phyloP scores from a whole-genome alignment of 2,329 filamentous ascomycete species.

The Fusarium longipes region DNA sequence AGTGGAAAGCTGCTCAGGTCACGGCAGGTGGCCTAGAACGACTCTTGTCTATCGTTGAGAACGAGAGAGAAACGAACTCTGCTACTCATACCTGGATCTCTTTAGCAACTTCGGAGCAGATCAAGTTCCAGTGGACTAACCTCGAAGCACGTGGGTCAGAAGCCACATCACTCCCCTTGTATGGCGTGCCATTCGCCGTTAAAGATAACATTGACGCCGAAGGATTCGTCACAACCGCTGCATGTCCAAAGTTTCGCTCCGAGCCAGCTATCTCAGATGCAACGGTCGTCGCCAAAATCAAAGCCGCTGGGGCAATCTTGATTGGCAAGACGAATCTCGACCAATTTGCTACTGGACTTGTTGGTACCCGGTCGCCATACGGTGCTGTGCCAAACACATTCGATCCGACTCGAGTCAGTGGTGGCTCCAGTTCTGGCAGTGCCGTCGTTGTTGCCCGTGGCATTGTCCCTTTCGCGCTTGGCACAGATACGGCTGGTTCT shows the following conservation, averaged over 20 bases:
- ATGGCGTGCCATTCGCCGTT: slow-evolving; percentile 66
- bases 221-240: slow-evolving; percentile 63
- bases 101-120: slow-evolving; percentile 46
- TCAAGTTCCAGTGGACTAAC: slow-evolving; percentile 34
- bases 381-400: slow-evolving; percentile 66
- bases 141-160: slow-evolving; percentile 24
- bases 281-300: slow-evolving; percentile 60
- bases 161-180: slow-evolving; percentile 57
- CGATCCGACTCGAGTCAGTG: slow-evolving; percentile 52
- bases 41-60: slow-evolving; percentile 42
- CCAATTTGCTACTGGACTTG: slow-evolving; percentile 71
- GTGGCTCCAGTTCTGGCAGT: slow-evolving; percentile 69
- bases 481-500: slow-evolving; percentile 67
- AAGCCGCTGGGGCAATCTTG: slow-evolving; percentile 65
- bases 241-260: slow-evolving; percentile 61
- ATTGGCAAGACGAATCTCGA: slow-evolving; percentile 71
- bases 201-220: slow-evolving; percentile 68
- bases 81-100: slow-evolving; percentile 50
- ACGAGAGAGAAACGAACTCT: slow-evolving; percentile 32
- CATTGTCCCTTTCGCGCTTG: slow-evolving; percentile 66
- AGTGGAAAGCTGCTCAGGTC: slow-evolving; percentile 46
- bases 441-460: slow-evolving; percentile 65
- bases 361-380: slow-evolving; percentile 69
- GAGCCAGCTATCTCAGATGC: slow-evolving; percentile 59
- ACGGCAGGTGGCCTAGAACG: slow-evolving; percentile 44